Percentiles rank a stretch among this genome's conserved stretches.
phyloP scores from a whole-genome alignment of 2,329 filamentous ascomycete genomes.

The Alternaria conjuncta region DNA sequence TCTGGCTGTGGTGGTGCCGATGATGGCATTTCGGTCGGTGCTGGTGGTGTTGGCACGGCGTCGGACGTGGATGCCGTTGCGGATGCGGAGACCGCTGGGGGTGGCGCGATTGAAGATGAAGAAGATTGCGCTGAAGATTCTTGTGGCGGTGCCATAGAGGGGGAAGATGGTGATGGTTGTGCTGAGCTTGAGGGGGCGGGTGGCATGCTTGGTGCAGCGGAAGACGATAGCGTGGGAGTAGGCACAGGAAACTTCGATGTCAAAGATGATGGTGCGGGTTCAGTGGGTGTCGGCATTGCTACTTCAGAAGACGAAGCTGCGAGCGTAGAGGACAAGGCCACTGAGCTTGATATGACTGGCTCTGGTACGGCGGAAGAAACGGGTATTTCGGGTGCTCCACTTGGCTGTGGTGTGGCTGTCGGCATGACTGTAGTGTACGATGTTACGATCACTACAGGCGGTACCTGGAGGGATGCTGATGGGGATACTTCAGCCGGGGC shows the following conservation, averaged over 20 bases:
- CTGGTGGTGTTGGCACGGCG: neutral
- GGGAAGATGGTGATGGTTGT: neutral
- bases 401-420: slow-evolving; percentile 2
- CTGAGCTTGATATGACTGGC: neutral
- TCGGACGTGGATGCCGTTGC: neutral
- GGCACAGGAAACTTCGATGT: neutral
- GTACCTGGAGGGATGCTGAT: slow-evolving; percentile 23
- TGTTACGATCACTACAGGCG: slow-evolving; percentile 41
- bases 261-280: neutral
- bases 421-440: slow-evolving; percentile 38
- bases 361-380: neutral
- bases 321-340: neutral
- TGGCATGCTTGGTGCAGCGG: neutral
- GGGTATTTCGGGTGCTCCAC: slow-evolving; percentile 2
- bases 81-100: neutral
- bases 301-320: neutral
- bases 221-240: neutral
- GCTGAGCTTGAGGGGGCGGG: neutral
- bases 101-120: neutral
- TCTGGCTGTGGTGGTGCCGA: slow-evolving; percentile 5
- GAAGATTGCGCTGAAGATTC: neutral
- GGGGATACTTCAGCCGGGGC: slow-evolving; percentile 9
- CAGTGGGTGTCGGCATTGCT: neutral
- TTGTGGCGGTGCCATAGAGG: neutral
- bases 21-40: slow-evolving; percentile 2